A percentile compares a stretch with the other conserved stretches of the same genome.
These are phyloP conservation scores for Selenicereus undatus DNA, from an alignment of 148 eudicot species.

Conservation along the genomic window DNA sequence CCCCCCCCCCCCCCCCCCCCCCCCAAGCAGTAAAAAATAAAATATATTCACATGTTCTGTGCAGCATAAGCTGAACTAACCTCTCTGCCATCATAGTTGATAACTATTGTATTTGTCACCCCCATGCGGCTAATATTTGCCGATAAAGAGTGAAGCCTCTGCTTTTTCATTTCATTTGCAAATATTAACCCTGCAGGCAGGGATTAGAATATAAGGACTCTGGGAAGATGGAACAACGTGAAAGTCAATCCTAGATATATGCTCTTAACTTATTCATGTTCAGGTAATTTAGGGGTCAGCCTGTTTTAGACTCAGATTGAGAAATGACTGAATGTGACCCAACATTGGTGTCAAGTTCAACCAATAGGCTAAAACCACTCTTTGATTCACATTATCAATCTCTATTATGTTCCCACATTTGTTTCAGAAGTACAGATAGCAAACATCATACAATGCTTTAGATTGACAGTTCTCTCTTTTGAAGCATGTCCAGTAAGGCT, in stretches of 20 bases:
- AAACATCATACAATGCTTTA: background rate
- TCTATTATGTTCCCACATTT: background rate
- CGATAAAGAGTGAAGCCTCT: constrained; percentile 81
- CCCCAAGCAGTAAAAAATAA: background rate
- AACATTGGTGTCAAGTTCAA: background rate
- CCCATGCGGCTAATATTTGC: constrained; percentile 94
- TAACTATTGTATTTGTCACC: constrained; percentile 82
- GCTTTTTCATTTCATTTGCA: constrained; percentile 92
- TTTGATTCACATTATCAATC: background rate
- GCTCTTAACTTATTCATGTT: background rate
- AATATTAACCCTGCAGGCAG: constrained; percentile 56
- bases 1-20: no score
- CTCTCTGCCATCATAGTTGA: constrained; percentile 94
- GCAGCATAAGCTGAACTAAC: constrained; percentile 27
- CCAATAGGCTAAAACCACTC: background rate
- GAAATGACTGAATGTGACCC: background rate
- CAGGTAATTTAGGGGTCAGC: background rate
- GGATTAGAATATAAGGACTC: background rate
- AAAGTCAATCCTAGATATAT: background rate
- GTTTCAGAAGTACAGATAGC: background rate
- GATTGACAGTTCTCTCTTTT: no score
- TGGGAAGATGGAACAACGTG: background rate
- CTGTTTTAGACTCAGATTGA: background rate
- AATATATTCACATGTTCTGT: background rate
- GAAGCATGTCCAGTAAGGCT: no score